Percentiles rank a stretch among this genome's conserved stretches.
phyloP scores from a whole-genome alignment of 2,329 filamentous ascomycete species.

The Rosellinia necatrix region DNA sequence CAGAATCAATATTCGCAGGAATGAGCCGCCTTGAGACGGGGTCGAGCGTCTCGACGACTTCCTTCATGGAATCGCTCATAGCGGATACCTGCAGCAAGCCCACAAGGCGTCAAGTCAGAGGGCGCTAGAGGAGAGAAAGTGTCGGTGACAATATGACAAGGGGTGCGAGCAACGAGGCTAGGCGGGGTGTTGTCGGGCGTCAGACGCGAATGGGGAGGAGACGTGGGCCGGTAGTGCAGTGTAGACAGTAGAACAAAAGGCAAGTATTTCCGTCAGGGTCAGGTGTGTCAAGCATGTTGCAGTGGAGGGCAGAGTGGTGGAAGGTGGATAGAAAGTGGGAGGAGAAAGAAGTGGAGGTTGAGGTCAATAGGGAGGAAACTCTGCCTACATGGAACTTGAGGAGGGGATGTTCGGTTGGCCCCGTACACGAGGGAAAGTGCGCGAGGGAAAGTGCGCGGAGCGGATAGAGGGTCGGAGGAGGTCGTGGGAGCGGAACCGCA shows the following conservation, averaged over 20 bases:
- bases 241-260: conserved; percentile 7
- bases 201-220: too few species aligned
- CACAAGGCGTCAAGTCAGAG: conserved; percentile 37
- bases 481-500: neutral
- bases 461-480: neutral
- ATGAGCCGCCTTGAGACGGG: conserved; percentile 42
- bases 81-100: conserved; percentile 40
- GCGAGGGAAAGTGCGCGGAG: conserved; percentile 16
- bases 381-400: conserved; percentile 15
- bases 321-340: neutral
- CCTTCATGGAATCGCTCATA: conserved; percentile 45
- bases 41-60: conserved; percentile 45
- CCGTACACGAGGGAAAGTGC: conserved; percentile 15
- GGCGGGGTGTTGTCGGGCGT: conserved; percentile 1
- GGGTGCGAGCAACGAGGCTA: conserved; percentile 3
- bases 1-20: conserved; percentile 38
- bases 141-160: conserved; percentile 7
- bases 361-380: conserved; percentile 1
- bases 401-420: conserved; percentile 1
- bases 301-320: neutral
- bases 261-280: neutral
- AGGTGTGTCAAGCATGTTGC: conserved; percentile 11
- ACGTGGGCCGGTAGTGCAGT: conserved; percentile 1
- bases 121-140: conserved; percentile 11
- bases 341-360: neutral